Base-by-base conservation (phyloP, 768 basidiomycete genomes). In the Auriscalpium microsporum region DNA sequence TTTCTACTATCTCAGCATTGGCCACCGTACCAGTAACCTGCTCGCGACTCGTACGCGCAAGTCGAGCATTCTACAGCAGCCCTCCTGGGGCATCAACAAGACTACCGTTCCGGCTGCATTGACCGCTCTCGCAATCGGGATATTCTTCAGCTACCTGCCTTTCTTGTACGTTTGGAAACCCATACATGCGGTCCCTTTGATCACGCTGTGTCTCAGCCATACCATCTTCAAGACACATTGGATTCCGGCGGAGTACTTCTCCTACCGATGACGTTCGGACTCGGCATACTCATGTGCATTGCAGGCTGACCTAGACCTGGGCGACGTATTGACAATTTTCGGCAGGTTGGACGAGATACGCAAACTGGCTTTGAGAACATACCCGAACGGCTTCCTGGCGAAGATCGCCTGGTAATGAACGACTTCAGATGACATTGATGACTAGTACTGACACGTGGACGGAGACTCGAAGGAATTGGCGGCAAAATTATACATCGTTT, bases 1-100 rank as follows among this genome's bases (percentile, higher is more conserved):
- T 10, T 11, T 1, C 8, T 36, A 52, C 19, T 53, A 8, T 45
- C n/a, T 9, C 13, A n/a, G n/a, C n/a, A n/a, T n/a, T n/a, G n/a
- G n/a, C n/a, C 23, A 6, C 40, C 10, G 14, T 46, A 6, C 33
- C 3, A 61, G 60, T 38, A 82, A 80, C 59, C 70, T 84, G 8
- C 71, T 84, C 17, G 70, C 81, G 0, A 78, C 79, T 0, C 77
- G 83, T 19, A 78, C 79, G 9, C 75, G 83, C 21, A 73, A 73
- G 14, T 72, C 80, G 17, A 77, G 77, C 21, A 72, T 83, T 38
- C 72, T 84, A 68, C 77, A 80, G 58, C 78, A 79, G 40, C 78
- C 82, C 1, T 54, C 69, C 10, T 60, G 68, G n/a, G 80, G 81
- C 56, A 58, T 69, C 33, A 76, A 73, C 63, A 64, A 34, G 38